Evolutionary conservation across 306 rosid genomes (phyloP).

Genomic region (Trifolium subterraneum): DNA sequence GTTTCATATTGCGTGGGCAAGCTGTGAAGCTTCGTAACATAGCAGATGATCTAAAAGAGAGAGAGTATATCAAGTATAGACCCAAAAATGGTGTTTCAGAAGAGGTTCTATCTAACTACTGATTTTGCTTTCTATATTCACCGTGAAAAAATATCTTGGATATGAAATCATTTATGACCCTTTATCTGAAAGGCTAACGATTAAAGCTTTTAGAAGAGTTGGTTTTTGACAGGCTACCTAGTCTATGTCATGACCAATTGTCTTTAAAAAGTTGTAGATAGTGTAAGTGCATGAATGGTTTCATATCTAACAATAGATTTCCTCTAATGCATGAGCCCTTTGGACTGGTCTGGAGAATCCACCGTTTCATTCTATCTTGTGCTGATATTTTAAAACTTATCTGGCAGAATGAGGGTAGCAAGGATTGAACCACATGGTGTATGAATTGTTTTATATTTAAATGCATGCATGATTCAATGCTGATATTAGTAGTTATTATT

Average conservation of each 20-base stretch:
- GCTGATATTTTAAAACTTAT: slow-evolving; percentile 10
- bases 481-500: neutral
- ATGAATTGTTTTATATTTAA: slow-evolving; percentile 8
- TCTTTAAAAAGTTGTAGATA: neutral
- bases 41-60: slow-evolving; percentile 71
- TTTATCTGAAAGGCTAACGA: neutral
- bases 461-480: neutral
- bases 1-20: slow-evolving; percentile 68
- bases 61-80: slow-evolving; percentile 63
- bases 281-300: slow-evolving; percentile 17
- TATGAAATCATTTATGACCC: slow-evolving; percentile 14
- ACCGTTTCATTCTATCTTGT: neutral
- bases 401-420: neutral
- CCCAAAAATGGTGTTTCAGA: slow-evolving; percentile 61
- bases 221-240: slow-evolving; percentile 16
- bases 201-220: slow-evolving; percentile 16
- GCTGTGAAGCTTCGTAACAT: slow-evolving; percentile 71
- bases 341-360: neutral
- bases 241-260: slow-evolving; percentile 12
- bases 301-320: neutral
- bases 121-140: neutral
- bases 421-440: neutral
- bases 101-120: slow-evolving; percentile 58
- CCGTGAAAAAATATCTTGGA: slow-evolving; percentile 21
- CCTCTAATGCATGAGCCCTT: slow-evolving; percentile 3